These are phyloP conservation scores for Mycena crocata DNA, from an alignment of 768 basidiomycete species.

Conservation along the genomic window DNA sequence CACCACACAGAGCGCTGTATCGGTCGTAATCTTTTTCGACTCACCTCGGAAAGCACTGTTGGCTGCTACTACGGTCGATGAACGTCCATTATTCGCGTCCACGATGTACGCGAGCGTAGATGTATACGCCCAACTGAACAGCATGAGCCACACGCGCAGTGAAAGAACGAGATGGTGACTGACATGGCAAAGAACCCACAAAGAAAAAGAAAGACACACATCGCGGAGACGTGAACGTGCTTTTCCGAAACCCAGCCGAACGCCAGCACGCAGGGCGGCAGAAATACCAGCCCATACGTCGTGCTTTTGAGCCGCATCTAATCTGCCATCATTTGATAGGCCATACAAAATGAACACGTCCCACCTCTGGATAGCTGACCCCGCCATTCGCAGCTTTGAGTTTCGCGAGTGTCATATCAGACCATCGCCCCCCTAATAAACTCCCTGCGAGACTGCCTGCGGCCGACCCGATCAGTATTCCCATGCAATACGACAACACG, in stretches of 20 bases:
- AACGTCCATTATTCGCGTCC: constrained; percentile 86
- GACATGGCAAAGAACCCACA: constrained; percentile 83
- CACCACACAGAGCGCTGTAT: too few relatives aligned
- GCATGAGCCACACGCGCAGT: background rate
- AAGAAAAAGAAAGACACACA: constrained; percentile 79
- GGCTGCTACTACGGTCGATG: constrained; percentile 77
- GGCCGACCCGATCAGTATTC: background rate
- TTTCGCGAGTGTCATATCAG: constrained; percentile 52
- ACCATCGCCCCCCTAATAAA: constrained; percentile 58
- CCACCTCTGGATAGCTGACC: constrained; percentile 72
- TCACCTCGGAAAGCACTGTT: constrained; percentile 87
- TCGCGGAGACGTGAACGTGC: constrained; percentile 70
- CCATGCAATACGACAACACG: background rate
- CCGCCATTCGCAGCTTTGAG: constrained; percentile 55
- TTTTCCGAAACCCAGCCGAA: constrained; percentile 83
- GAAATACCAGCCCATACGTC: constrained; percentile 63
- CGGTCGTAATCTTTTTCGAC: too few relatives aligned
- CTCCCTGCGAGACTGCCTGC: constrained; percentile 55
- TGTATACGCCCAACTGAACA: constrained; percentile 61
- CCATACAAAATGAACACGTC: background rate
- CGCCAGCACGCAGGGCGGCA: constrained; percentile 70
- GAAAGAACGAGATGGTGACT: constrained; percentile 37
- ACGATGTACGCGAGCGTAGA: constrained; percentile 87
- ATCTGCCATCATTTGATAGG: background rate
- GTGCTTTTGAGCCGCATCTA: constrained; percentile 83